phyloP scores from a whole-genome alignment of 1,139 yeast genomes.

The Diutina rugosa region DNA sequence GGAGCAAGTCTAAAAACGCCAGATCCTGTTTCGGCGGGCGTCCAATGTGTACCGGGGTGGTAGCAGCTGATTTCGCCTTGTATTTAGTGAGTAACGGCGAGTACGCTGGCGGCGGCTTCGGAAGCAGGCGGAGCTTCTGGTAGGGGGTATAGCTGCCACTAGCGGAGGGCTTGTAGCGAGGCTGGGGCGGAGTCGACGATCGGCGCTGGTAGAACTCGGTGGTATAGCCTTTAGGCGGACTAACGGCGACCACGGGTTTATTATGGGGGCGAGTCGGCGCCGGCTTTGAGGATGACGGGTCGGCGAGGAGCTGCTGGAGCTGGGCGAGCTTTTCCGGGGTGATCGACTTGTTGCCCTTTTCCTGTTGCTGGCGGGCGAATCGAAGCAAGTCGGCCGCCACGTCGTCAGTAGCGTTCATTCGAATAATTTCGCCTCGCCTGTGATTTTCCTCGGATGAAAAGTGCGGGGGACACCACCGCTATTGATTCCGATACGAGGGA shows the following conservation, averaged over 20 bases:
- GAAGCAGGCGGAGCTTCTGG: constrained; percentile 1
- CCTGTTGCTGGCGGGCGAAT: constrained; percentile 20
- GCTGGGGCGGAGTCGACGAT: not conserved
- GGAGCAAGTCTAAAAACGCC: not conserved
- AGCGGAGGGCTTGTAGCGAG: not conserved
- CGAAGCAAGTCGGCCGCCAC: constrained; percentile 14
- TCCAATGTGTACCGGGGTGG: constrained; percentile 2
- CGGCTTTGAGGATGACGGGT: constrained; percentile 8
- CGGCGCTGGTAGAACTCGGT: not conserved
- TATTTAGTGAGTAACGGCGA: constrained; percentile 9
- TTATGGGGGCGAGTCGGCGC: not conserved
- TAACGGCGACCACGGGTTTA: constrained; percentile 9
- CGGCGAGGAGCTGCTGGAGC: constrained; percentile 7
- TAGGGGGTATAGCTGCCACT: constrained; percentile 2
- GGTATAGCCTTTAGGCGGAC: constrained; percentile 1
- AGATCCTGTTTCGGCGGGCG: not conserved
- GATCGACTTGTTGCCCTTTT: constrained; percentile 20
- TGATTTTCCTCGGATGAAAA: not conserved
- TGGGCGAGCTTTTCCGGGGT: constrained; percentile 16
- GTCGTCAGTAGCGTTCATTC: constrained; percentile 2
- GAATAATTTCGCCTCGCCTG: not conserved
- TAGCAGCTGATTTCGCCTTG: constrained; percentile 5
- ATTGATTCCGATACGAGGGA: too few species aligned
- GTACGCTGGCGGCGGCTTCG: constrained; percentile 8
- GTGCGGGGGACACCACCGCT: not conserved